Percentiles rank a stretch among this genome's conserved stretches.
These are phyloP conservation scores for Imleria badia DNA, from an alignment of 768 basidiomycete species.

Conservation along the genomic window DNA sequence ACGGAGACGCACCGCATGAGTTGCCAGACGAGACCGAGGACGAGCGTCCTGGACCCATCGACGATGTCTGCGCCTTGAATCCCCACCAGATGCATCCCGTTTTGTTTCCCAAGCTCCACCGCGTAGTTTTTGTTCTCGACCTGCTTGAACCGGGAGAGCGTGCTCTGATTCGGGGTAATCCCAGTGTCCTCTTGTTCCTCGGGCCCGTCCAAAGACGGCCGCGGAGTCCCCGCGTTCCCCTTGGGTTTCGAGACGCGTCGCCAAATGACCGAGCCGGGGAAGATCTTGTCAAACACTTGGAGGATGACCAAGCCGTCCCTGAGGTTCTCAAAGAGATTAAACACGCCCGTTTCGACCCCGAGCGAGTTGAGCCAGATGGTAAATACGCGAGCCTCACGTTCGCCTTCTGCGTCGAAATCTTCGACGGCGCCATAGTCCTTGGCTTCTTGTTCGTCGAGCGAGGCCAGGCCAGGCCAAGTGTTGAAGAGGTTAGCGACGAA, in stretches of 20 bases:
- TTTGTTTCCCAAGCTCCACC: slow-evolving; percentile 90
- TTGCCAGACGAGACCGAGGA: too few relatives aligned
- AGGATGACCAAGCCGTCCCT: slow-evolving; percentile 90
- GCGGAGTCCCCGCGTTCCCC: slow-evolving; percentile 42
- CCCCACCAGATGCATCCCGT: slow-evolving; percentile 93
- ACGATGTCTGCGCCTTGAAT: slow-evolving; percentile 98
- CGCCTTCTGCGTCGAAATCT: slow-evolving; percentile 98
- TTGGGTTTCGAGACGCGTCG: too few relatives aligned
- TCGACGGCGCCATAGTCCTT: slow-evolving; percentile 89
- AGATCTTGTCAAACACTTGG: slow-evolving; percentile 95
- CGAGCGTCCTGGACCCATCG: slow-evolving; percentile 87
- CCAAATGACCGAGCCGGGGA: slow-evolving; percentile 88
- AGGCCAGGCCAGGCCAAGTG: slow-evolving; percentile 91
- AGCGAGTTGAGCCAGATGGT: too few relatives aligned
- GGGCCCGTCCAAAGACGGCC: slow-evolving; percentile 37
- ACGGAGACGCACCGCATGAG: too few relatives aligned
- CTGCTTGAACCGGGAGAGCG: too few relatives aligned
- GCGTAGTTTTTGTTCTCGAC: slow-evolving; percentile 99
- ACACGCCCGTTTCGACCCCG: too few relatives aligned
- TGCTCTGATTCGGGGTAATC: slow-evolving; percentile 78
- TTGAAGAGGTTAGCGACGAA: slow-evolving; percentile 99
- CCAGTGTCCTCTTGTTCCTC: slow-evolving; percentile 81
- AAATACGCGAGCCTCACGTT: slow-evolving; percentile 96
- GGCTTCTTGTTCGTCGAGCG: slow-evolving; percentile 91
- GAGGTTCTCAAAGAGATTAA: too few relatives aligned